A percentile compares a stretch with the other conserved stretches of the same genome.
Conservation (phyloP, 2,329 filamentous ascomycete species). For the Aspergillus intermedius region DNA sequence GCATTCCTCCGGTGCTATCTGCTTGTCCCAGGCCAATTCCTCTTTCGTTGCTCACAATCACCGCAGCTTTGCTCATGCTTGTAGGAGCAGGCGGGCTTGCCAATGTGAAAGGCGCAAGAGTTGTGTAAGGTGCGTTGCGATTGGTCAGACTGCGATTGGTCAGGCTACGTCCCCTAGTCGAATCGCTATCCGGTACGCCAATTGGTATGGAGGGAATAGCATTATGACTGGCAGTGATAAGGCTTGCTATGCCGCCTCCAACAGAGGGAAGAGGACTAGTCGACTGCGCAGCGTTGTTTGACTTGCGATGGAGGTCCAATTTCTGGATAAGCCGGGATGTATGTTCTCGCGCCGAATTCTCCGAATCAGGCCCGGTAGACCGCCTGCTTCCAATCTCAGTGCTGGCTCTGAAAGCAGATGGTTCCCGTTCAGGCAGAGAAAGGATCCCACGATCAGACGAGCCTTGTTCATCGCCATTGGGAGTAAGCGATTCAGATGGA, state of each 20-base stretch:
- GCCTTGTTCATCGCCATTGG: slow-evolving; percentile 49
- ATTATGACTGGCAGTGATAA: slow-evolving; percentile 79
- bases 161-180: slow-evolving; percentile 26
- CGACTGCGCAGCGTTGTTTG: slow-evolving; percentile 50
- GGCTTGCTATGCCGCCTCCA: slow-evolving; percentile 67
- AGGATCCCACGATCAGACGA: slow-evolving; percentile 59
- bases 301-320: slow-evolving; percentile 79
- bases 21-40: slow-evolving; percentile 56
- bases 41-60: slow-evolving; percentile 72
- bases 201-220: slow-evolving; percentile 53
- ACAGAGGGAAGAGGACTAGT: slow-evolving; percentile 37
- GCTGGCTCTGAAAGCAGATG: slow-evolving; percentile 56
- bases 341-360: slow-evolving; percentile 65
- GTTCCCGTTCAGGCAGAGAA: slow-evolving; percentile 58
- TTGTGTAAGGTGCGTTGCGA: slow-evolving; percentile 51
- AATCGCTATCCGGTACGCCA: slow-evolving; percentile 33
- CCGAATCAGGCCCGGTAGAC: slow-evolving; percentile 48
- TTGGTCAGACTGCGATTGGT: slow-evolving; percentile 27
- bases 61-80: slow-evolving; percentile 76
- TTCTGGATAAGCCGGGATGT: slow-evolving; percentile 87
- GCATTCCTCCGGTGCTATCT: slow-evolving; percentile 63
- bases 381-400: slow-evolving; percentile 55
- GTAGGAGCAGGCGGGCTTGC: slow-evolving; percentile 78
- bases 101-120: slow-evolving; percentile 72
- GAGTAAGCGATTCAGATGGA: slow-evolving; percentile 58